Evolutionary conservation across 805 yeast species (phyloP).

Genomic region (Huiozyma naganishii): DNA sequence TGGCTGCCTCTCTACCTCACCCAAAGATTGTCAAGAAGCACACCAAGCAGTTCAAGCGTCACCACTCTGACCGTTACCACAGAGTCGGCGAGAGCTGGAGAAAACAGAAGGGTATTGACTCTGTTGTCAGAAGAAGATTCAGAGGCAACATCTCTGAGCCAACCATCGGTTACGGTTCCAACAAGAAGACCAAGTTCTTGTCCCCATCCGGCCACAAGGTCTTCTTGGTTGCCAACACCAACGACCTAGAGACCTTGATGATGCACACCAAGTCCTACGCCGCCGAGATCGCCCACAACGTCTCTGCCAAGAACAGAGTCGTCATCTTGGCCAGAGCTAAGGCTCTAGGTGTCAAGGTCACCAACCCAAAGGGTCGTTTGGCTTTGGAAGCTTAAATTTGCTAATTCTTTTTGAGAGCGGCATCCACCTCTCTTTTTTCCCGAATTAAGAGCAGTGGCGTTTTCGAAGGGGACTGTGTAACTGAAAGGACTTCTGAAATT

Average conservation of each 20-base stretch:
- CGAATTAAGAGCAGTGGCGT: too few relatives aligned
- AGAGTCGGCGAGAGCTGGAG: conserved; percentile 99
- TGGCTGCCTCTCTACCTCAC: conserved; percentile 97
- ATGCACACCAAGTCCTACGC: conserved; percentile 98
- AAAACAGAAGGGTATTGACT: conserved; percentile 99
- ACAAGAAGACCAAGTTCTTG: conserved; percentile 96
- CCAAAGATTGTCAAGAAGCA: conserved; percentile 99
- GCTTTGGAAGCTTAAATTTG: conserved; percentile 81
- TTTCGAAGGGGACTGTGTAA: too few relatives aligned
- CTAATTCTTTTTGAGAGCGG: neutral
- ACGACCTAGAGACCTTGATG: conserved; percentile 89
- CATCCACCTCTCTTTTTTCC: too few relatives aligned
- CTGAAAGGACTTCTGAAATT: too few relatives aligned
- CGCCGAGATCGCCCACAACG: conserved; percentile 99
- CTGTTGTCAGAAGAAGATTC: conserved; percentile 99
- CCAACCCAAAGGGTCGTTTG: conserved; percentile 98
- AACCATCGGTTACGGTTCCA: conserved; percentile 99
- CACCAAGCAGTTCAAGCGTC: conserved; percentile 98
- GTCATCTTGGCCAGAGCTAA: conserved; percentile 93
- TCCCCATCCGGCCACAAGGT: conserved; percentile 97
- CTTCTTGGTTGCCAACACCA: conserved; percentile 82
- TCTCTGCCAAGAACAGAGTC: conserved; percentile 97
- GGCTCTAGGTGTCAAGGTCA: conserved; percentile 96
- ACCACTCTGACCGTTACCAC: conserved; percentile 98
- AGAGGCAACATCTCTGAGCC: conserved; percentile 99